Base-by-base conservation (phyloP, 108 stramenopile genomes). In the Conticribra weissflogii region DNA sequence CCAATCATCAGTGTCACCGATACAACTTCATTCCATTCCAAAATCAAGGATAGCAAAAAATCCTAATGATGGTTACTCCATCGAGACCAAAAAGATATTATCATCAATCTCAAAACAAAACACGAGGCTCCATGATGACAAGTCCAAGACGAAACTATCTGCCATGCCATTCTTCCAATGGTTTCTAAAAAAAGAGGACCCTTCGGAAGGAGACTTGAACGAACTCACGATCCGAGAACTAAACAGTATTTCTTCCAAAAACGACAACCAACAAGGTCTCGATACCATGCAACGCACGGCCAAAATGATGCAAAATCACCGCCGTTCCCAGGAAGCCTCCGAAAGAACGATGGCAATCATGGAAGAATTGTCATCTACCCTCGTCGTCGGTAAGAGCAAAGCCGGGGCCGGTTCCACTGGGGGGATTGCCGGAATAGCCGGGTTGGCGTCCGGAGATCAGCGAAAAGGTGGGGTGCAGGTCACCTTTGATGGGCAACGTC, bases 271-370 rank as follows among this genome's bases (percentile, higher is more conserved):
- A 23, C 33, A 66, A 18, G 59, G 63, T 58, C 17, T 7, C 0
- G 66, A 76, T 18, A 48, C 52, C 8, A 72, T 78, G 78, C 65
- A 61, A 22, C 71, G 60, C n/a, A 72, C 78, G n/a, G 66, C 59
- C 22, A 68, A 67, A 45, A 79, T 79, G 71, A 79, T 79, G 71
- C 71, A 79, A 52, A 59, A 79, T 44, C 71, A 72, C 33, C 18
- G 78, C 14, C 78, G 71, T 3, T 79, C 71, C 3, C 78, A 72
- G 33, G 78, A 79, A 29, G 78, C 71, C 1, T 48, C 71, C 17
- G 78, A 79, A 24, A 32, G 71, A 34, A 72, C 78, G 0, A 9
- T 65, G 32, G 45, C 66, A 8, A 72, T 79, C 30, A 72, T 79
- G 71, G 71, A 79, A 34, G 78, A 79, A 32, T 36, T 79, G 19